Evolutionary conservation across 768 basidiomycete species (phyloP), one percentile per base, ranked within the genome.

Genomic region (Xerocomellus intermedius): DNA sequence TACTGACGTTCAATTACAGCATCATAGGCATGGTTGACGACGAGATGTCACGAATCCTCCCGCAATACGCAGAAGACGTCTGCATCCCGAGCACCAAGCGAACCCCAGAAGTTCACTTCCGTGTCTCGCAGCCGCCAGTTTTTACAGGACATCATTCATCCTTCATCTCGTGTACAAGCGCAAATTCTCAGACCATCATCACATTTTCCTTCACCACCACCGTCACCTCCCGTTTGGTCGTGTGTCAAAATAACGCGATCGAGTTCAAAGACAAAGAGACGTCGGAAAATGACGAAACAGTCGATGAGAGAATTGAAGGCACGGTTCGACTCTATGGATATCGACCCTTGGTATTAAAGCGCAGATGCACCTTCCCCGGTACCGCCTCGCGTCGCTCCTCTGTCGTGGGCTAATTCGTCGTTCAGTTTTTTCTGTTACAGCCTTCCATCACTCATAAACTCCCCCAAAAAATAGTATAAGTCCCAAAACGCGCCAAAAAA

Each of bases 241-340:
- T 66, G 64, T 52, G 59, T 55, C 13, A 55, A 59, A 44, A 67
- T 64, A 53, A 55, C 65, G 2, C 55, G 52, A 47, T 55, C 56
- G 14, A 36, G 30, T 26, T 42, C 37, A 9, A 56, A 64, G 47
- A 35, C 3, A 17, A 47, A 47, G 57, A 53, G 12, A 19, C 41
- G 42, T n/a, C 46, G 22, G 37, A 52, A 37, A 42, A 52, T 60
- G 50, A 52, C 46, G n/a, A 58, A 50, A 36, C 37, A 26, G 12
- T 54, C 58, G 4, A 54, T 38, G 54, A 63, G 26, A 30, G 50
- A 28, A 28, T 41, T 58, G 55, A 61, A 36, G 38, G 42, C 41
- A 17, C 54, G 55, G 10, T 48, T 64, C 14, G 42, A 49, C 12
- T 61, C 51, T 3, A 52, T 57, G 50, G 55, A 64, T 32, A 37